Evolutionary conservation across 2,329 filamentous ascomycete genomes (phyloP).

Genomic region (Rutstroemia sp.): DNA sequence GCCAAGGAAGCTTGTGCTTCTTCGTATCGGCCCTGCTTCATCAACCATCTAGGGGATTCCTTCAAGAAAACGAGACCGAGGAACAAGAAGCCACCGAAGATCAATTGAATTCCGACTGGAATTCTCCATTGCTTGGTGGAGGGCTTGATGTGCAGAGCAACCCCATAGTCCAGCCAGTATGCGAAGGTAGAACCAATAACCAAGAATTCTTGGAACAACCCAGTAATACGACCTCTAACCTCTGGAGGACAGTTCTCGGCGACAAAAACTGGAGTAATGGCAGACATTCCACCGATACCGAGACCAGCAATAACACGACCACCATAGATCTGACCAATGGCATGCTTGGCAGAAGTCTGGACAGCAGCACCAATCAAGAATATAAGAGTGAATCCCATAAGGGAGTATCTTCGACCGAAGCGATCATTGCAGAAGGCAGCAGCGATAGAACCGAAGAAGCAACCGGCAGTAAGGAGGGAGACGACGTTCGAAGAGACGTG

Average conservation of each 20-base stretch:
- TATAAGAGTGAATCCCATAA: constrained; percentile 37
- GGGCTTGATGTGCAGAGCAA: constrained; percentile 28
- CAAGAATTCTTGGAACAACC: constrained; percentile 38
- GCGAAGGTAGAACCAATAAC: constrained; percentile 32
- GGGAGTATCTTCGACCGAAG: constrained; percentile 39
- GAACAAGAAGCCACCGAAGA: constrained; percentile 18
- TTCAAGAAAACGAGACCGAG: constrained; percentile 33
- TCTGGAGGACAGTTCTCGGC: constrained; percentile 38
- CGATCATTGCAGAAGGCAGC: constrained; percentile 41
- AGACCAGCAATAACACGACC: constrained; percentile 20
- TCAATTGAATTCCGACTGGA: constrained; percentile 35
- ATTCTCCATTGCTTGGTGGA: constrained; percentile 35
- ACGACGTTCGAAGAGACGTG: constrained; percentile 33
- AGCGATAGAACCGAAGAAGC: constrained; percentile 43
- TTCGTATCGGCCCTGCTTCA: constrained; percentile 56
- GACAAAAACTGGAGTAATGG: constrained; percentile 40
- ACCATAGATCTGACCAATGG: constrained; percentile 17
- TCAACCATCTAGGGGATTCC: constrained; percentile 54
- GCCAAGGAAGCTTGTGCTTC: constrained; percentile 48
- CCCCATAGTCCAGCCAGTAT: constrained; percentile 49
- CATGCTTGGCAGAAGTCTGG: constrained; percentile 12
- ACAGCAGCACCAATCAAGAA: constrained; percentile 26
- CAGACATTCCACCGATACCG: constrained; percentile 40
- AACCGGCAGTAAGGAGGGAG: constrained; percentile 44
- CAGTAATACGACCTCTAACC: constrained; percentile 33